A percentile compares a stretch with the other conserved stretches of the same genome.
Conservation (phyloP, 129 eudicot species). For the Lactuca saligna region DNA sequence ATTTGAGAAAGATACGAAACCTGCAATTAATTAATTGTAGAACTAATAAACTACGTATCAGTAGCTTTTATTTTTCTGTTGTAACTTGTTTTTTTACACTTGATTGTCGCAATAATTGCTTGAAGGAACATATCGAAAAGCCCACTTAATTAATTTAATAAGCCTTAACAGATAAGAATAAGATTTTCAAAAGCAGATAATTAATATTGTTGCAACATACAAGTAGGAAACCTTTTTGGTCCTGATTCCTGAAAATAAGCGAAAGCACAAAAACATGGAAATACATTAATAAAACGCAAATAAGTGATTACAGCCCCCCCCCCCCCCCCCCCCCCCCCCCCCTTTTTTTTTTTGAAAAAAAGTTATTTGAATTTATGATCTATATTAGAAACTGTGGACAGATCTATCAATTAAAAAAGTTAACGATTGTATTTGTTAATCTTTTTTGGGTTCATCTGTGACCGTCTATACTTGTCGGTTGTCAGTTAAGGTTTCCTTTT, state of each 20-base stretch:
- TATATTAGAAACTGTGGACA: not conserved
- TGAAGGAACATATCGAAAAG: not conserved
- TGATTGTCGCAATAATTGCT: no score
- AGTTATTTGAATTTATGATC: no score
- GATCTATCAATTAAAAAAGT: not conserved
- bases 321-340: no score
- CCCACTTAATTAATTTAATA: not conserved
- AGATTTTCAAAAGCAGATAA: no score
- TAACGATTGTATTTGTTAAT: not conserved
- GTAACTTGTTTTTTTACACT: no score
- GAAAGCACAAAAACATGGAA: no score
- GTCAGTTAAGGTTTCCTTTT: not conserved
- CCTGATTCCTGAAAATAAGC: no score
- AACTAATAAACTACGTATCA: no score
- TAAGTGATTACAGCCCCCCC: not conserved
- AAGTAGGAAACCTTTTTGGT: no score
- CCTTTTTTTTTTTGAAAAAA: no score
- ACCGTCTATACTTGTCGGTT: slow-evolving; percentile 1
- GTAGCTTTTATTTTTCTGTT: no score
- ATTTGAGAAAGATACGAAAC: not conserved
- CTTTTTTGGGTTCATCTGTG: not conserved
- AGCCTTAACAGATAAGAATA: not conserved
- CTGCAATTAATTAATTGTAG: not conserved
- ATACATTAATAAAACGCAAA: not conserved
- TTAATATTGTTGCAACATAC: no score